Conservation (phyloP, 1,284 basidiomycete genomes). For the Mycena citricolor region DNA sequence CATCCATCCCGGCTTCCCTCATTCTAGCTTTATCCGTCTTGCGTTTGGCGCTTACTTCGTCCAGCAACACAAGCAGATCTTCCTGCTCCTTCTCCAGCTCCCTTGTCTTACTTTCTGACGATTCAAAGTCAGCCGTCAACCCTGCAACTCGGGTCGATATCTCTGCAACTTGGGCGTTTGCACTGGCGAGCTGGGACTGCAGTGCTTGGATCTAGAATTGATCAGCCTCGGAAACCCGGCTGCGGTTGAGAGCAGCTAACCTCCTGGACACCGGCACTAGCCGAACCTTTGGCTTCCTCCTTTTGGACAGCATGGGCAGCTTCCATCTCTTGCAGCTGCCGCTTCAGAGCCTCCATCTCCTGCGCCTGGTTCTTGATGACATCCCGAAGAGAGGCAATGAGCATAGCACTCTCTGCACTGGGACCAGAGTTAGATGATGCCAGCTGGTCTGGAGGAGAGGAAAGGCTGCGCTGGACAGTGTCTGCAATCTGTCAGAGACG, state of each 20-base stretch:
- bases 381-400: conserved; percentile 79
- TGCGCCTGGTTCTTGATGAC: conserved; percentile 77
- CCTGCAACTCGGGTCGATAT: conserved; percentile 44
- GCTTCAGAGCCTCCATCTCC: conserved; percentile 69
- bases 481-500: conserved; percentile 39
- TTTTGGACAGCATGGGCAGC: conserved; percentile 1
- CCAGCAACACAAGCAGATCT: conserved; percentile 89
- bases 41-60: conserved; percentile 88
- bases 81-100: conserved; percentile 95
- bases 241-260: conserved; percentile 8
- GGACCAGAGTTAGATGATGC: conserved; percentile 63
- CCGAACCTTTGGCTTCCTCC: background rate
- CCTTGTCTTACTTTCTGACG: conserved; percentile 61
- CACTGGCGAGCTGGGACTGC: conserved; percentile 13
- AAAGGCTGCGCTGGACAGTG: conserved; percentile 67
- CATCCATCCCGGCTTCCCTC: conserved; percentile 74
- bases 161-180: conserved; percentile 34
- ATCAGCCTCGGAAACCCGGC: background rate
- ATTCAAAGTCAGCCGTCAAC: conserved; percentile 50
- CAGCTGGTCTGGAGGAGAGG: conserved; percentile 60
- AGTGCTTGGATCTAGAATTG: conserved; percentile 14
- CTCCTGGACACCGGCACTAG: conserved; percentile 43
- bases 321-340: conserved; percentile 44
- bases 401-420: conserved; percentile 73
- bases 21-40: conserved; percentile 80